Evolutionary conservation across 1,139 yeast species (phyloP), one percentile per base, ranked within the genome.

Genomic region (Yamadazyma siamensis): DNA sequence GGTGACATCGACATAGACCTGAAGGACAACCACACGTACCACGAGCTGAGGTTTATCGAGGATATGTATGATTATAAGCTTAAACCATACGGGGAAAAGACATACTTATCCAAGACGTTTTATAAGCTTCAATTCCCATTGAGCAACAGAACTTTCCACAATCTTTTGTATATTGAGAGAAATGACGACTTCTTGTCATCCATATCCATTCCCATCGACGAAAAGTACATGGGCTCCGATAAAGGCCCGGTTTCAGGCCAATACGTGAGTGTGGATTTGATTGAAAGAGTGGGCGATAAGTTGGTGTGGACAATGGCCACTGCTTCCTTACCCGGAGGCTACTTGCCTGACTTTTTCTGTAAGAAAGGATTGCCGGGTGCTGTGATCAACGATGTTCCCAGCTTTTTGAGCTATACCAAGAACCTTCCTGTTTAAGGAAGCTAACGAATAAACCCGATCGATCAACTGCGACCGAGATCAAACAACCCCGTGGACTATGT

Each of bases 321-420:
- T 10, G 61, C 75, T 27, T 75, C 85, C 33, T 78, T 73, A 35
- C 80, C 88, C 2, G 77, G 81, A 15, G 94, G 94, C 0, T 59
- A 52, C 34, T 65, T 82, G 3, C 91, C 91, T 1, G 58, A 69
- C 25, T 80, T 80, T 76, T 34, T 82, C 14, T 81, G 80, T 35
- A 72, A 75, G 39, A 50, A 67, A 33, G 61, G 75, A 27, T 68
- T 81, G 32, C 71, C 77, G 2, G 63, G 66, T 13, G 80, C 77
- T 9, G 73, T 82, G 21, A 75, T 80, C 2, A 71, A 73, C 32
- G 94, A 82, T 47, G 87, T 82, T 1, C 86, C 87, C 0, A 62
- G 68, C 27, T 78, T 78, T 43, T 50, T 78, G 33, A 55, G 65
- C 15, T 80, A 82, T 79, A 57, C 47, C 14, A 37, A 39, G 13